Evolutionary conservation across 371 early-diverging fungal genomes (phyloP).

Genomic region (Mortierella sp.): DNA sequence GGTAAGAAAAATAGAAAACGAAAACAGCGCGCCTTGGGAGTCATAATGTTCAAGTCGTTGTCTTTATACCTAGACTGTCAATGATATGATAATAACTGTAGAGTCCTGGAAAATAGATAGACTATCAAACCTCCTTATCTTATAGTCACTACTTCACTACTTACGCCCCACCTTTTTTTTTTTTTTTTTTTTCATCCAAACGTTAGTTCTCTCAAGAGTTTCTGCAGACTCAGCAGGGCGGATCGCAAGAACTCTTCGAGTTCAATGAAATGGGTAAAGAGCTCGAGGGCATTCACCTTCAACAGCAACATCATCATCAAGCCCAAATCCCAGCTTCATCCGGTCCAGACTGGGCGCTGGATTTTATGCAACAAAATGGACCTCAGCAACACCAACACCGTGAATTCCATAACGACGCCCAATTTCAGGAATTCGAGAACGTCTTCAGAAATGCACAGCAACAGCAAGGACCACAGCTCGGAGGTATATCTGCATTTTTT

Average conservation of each 20-base stretch:
- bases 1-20: constrained; percentile 40
- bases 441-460: constrained; percentile 58
- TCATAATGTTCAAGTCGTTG: no score
- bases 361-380: constrained; percentile 71
- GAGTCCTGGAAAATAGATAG: no score
- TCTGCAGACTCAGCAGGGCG: constrained; percentile 39
- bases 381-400: constrained; percentile 29
- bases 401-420: constrained; percentile 50
- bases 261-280: constrained; percentile 69
- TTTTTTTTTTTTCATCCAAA: no score
- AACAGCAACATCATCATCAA: no score
- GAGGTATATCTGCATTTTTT: constrained; percentile 9
- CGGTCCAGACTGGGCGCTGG: constrained; percentile 73
- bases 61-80: no score
- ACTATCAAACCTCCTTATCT: no score
- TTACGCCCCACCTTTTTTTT: no score
- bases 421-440: constrained; percentile 71
- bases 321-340: constrained; percentile 37
- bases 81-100: no score
- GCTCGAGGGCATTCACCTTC: constrained; percentile 64
- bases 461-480: constrained; percentile 25
- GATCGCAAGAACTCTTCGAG: constrained; percentile 60
- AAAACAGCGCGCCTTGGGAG: neutral
- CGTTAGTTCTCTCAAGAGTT: constrained; percentile 62
- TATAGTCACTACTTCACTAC: no score